Percentiles rank a stretch among this genome's conserved stretches.
phyloP scores from a whole-genome alignment of 2,329 filamentous ascomycete genomes.

The Aschersonia sp. region DNA sequence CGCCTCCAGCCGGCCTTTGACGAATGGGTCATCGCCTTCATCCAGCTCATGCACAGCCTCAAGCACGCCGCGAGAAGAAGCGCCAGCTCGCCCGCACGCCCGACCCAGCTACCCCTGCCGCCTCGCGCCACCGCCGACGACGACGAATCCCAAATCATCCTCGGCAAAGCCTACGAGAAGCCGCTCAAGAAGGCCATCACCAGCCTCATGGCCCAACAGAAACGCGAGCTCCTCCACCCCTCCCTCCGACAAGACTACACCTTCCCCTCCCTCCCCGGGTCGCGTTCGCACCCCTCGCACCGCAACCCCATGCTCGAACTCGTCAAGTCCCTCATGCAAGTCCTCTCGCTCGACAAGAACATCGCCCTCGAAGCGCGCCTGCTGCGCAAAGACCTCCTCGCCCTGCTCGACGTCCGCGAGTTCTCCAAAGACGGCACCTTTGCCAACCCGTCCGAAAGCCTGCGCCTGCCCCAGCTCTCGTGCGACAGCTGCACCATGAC shows the following conservation, averaged over 20 bases:
- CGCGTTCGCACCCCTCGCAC: conserved; percentile 16
- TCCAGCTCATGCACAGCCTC: conserved; percentile 80
- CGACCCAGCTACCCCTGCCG: conserved; percentile 35
- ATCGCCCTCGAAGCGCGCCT: conserved; percentile 79
- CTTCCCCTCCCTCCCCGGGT: conserved; percentile 70
- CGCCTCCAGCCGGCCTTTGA: conserved; percentile 75
- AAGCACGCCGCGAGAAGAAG: conserved; percentile 52
- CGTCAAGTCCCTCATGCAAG: conserved; percentile 85
- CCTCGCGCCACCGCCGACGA: conserved; percentile 39
- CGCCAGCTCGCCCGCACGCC: conserved; percentile 35
- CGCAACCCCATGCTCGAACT: conserved; percentile 73
- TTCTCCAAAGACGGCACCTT: conserved; percentile 85
- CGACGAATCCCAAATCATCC: conserved; percentile 40
- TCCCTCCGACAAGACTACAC: conserved; percentile 77
- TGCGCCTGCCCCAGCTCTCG: conserved; percentile 61
- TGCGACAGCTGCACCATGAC: conserved; percentile 86
- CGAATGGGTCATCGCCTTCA: conserved; percentile 88
- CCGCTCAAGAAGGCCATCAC: conserved; percentile 82
- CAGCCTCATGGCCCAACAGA: conserved; percentile 68
- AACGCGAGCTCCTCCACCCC: conserved; percentile 77
- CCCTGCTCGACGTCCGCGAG: conserved; percentile 86
- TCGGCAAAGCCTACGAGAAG: conserved; percentile 75
- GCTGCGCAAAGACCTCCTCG: conserved; percentile 76
- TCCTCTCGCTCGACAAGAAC: conserved; percentile 79
- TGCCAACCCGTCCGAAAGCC: conserved; percentile 64